Conservation (phyloP, 2,329 filamentous ascomycete species). For the Curvularia hawaiiensis region DNA sequence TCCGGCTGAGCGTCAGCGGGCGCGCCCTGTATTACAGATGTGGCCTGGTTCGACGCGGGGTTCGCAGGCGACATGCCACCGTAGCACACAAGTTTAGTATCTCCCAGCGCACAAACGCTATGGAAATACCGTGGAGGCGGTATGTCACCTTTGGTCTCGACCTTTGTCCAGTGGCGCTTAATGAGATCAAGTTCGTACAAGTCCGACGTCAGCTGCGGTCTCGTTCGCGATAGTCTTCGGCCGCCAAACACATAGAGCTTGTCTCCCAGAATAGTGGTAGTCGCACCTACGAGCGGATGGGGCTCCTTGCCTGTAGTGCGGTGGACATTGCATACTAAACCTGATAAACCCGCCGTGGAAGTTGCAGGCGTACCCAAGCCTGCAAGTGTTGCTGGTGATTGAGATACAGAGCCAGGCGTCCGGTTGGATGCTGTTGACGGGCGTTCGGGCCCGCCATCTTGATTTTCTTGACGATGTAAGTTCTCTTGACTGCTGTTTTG, state of each 20-base stretch:
- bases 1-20: slow-evolving; percentile 74
- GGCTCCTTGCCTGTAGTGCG: slow-evolving; percentile 91
- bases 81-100: slow-evolving; percentile 96
- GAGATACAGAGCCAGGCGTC: slow-evolving; percentile 51
- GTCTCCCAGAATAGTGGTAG: slow-evolving; percentile 92
- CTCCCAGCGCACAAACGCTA: slow-evolving; percentile 90
- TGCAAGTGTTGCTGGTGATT: slow-evolving; percentile 48
- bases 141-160: slow-evolving; percentile 82
- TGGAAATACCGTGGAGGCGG: slow-evolving; percentile 96
- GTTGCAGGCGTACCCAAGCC: slow-evolving; percentile 47
- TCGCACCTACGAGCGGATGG: slow-evolving; percentile 89
- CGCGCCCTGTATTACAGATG: slow-evolving; percentile 43
- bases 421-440: slow-evolving; percentile 39
- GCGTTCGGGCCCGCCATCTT: slow-evolving; percentile 49
- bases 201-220: slow-evolving; percentile 84
- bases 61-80: slow-evolving; percentile 92
- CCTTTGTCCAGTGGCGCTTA: slow-evolving; percentile 87
- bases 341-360: slow-evolving; percentile 66
- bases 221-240: slow-evolving; percentile 80
- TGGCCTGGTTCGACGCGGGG: slow-evolving; percentile 47
- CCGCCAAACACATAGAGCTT: slow-evolving; percentile 98
- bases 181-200: slow-evolving; percentile 94
- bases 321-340: slow-evolving; percentile 71
- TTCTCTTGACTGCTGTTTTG: slow-evolving; percentile 55
- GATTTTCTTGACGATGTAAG: slow-evolving; percentile 50